Conservation (phyloP, 306 rosid species). For the Castanopsis chinensis region DNA sequence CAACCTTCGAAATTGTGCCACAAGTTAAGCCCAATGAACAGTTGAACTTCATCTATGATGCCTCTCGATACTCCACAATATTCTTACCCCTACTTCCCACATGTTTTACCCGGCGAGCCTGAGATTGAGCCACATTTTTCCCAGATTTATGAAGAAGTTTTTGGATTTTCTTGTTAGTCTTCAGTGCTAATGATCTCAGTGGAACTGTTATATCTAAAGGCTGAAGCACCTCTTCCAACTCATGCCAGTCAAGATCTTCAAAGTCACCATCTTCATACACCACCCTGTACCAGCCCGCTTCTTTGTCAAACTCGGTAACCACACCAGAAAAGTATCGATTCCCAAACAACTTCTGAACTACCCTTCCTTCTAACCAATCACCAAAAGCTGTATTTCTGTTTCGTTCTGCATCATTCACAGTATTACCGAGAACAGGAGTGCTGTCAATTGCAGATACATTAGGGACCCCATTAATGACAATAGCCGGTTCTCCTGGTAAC, state of each 20-base stretch:
- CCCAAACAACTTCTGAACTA: constrained; percentile 66
- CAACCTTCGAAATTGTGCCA: neutral
- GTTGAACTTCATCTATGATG: constrained; percentile 14
- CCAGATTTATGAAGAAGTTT: constrained; percentile 37
- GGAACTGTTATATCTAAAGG: constrained; percentile 73
- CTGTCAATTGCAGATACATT: constrained; percentile 24
- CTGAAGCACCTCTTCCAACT: constrained; percentile 66
- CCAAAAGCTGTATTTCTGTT: constrained; percentile 41
- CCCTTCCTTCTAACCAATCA: constrained; percentile 84
- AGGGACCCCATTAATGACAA: constrained; percentile 75
- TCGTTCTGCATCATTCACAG: constrained; percentile 23
- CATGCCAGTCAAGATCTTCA: constrained; percentile 87
- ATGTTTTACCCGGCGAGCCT: constrained; percentile 27
- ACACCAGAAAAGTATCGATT: constrained; percentile 54
- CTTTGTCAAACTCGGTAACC: constrained; percentile 60
- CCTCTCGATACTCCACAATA: constrained; percentile 6
- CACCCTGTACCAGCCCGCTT: constrained; percentile 70
- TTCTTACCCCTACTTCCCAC: constrained; percentile 35
- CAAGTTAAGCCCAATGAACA: constrained; percentile 10
- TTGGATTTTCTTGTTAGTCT: constrained; percentile 41
- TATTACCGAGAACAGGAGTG: constrained; percentile 1
- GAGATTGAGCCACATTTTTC: constrained; percentile 27
- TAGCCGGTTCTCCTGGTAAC: constrained; percentile 81
- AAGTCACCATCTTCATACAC: constrained; percentile 79
- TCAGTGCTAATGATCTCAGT: constrained; percentile 59